These are phyloP conservation scores for Puccinia brachypodii DNA, from an alignment of 1,284 basidiomycete species.

Conservation along the genomic window DNA sequence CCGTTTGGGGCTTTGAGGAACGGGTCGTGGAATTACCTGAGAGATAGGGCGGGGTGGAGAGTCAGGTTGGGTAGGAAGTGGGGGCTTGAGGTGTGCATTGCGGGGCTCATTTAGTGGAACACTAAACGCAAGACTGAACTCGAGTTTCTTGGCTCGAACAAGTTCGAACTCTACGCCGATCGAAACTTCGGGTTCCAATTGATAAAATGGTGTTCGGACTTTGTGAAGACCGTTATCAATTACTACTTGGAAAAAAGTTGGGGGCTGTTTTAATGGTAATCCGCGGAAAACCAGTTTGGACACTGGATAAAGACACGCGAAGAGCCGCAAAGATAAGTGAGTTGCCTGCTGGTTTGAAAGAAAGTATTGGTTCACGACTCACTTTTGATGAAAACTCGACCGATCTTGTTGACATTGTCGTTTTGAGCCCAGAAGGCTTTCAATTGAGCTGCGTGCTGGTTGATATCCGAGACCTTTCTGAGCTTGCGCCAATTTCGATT, in stretches of 20 bases:
- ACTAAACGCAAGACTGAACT: slow-evolving; percentile 39
- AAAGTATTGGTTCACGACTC: neutral
- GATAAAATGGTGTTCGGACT: slow-evolving; percentile 31
- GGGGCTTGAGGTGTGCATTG: slow-evolving; percentile 44
- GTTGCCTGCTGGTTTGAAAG: neutral
- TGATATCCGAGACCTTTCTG: slow-evolving; percentile 47
- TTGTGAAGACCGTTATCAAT: slow-evolving; percentile 47
- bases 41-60: slow-evolving; percentile 6
- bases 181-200: slow-evolving; percentile 32
- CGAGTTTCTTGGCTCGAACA: slow-evolving; percentile 37
- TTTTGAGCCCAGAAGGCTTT: slow-evolving; percentile 47
- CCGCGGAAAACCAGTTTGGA: slow-evolving; percentile 31
- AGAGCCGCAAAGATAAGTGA: neutral
- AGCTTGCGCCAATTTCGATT: slow-evolving; percentile 47
- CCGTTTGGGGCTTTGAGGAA: slow-evolving; percentile 25
- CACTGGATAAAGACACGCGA: neutral
- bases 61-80: neutral
- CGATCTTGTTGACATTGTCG: slow-evolving; percentile 35
- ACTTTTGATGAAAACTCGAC: slow-evolving; percentile 46
- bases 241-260: slow-evolving; percentile 34
- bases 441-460: slow-evolving; percentile 44
- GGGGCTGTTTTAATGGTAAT: slow-evolving; percentile 3
- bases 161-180: slow-evolving; percentile 44
- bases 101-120: slow-evolving; percentile 33
- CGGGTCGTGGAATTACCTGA: neutral